Percentiles rank a stretch among this genome's conserved stretches.
phyloP scores from a whole-genome alignment of 148 eudicot genomes.

The Pharnaceum exiguum region DNA sequence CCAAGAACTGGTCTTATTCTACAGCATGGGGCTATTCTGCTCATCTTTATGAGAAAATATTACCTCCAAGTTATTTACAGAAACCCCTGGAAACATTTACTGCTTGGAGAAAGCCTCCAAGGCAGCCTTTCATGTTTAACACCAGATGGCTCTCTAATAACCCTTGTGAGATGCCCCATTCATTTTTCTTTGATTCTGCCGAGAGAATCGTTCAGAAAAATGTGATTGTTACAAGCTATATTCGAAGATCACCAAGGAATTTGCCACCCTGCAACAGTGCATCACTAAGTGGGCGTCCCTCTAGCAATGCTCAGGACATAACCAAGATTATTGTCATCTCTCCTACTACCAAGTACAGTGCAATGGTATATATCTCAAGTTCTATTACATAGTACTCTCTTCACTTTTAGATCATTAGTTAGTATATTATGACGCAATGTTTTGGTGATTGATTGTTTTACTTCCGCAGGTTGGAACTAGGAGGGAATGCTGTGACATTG shows the following conservation, averaged over 20 bases:
- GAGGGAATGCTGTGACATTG: slow-evolving; percentile 60
- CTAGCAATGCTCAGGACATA: slow-evolving; percentile 19
- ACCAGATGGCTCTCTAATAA: slow-evolving; percentile 24
- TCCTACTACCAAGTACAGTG: slow-evolving; percentile 27
- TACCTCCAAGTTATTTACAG: slow-evolving; percentile 37
- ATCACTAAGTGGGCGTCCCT: slow-evolving; percentile 1
- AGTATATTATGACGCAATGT: background rate
- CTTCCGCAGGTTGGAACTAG: slow-evolving; percentile 44
- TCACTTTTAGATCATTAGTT: no score
- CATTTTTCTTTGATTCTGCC: slow-evolving; percentile 42
- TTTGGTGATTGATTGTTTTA: background rate
- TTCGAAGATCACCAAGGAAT: slow-evolving; percentile 19
- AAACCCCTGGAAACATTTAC: slow-evolving; percentile 53
- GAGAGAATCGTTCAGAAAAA: slow-evolving; percentile 7
- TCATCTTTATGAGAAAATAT: slow-evolving; percentile 45
- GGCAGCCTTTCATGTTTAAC: slow-evolving; percentile 44
- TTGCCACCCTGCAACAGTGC: slow-evolving; percentile 20
- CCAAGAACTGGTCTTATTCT: slow-evolving; percentile 43
- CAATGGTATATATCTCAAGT: slow-evolving; percentile 29
- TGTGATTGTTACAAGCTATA: slow-evolving; percentile 31
- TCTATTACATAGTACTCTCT: no score
- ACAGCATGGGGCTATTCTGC: slow-evolving; percentile 77
- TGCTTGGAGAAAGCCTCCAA: slow-evolving; percentile 34
- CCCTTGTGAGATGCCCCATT: slow-evolving; percentile 49
- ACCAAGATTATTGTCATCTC: slow-evolving; percentile 38